Evolutionary conservation across 202 grass and related monocot genomes (phyloP).

Genomic region (Cymbopogon flexuosus): DNA sequence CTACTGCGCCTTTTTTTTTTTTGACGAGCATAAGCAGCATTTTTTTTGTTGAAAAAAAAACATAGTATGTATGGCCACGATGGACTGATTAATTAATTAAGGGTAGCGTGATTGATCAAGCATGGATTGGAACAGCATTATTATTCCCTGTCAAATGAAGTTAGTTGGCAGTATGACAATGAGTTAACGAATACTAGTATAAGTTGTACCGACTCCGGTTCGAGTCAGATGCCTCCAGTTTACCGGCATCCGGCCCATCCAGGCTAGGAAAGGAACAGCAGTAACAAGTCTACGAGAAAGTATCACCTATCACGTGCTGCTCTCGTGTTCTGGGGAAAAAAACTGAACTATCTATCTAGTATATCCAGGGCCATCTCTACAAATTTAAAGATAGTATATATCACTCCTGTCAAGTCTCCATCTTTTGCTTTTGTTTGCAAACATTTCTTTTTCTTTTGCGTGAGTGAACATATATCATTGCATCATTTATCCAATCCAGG

Average conservation of each 20-base stretch:
- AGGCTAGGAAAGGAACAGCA: neutral
- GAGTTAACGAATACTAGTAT: neutral
- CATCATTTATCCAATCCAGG: no score
- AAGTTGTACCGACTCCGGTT: neutral
- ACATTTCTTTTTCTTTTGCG: no score
- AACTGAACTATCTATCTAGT: no score
- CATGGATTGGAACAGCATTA: neutral
- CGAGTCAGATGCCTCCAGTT: no score
- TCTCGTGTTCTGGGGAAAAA: neutral
- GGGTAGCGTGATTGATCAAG: neutral
- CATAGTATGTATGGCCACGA: neutral
- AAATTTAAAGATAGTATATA: no score
- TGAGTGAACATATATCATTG: no score
- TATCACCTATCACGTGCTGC: neutral
- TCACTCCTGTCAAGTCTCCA: no score
- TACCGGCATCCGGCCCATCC: no score
- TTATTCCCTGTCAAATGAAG: neutral
- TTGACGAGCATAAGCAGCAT: neutral
- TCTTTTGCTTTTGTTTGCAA: no score
- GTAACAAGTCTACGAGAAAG: neutral
- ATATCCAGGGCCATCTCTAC: no score
- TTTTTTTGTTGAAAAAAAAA: neutral
- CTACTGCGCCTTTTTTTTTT: neutral
- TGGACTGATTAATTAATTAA: neutral
- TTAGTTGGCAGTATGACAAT: neutral